Evolutionary conservation across 2,329 filamentous ascomycete species (phyloP), one percentile per base, ranked within the genome.

Genomic region (Periconia digitata): DNA sequence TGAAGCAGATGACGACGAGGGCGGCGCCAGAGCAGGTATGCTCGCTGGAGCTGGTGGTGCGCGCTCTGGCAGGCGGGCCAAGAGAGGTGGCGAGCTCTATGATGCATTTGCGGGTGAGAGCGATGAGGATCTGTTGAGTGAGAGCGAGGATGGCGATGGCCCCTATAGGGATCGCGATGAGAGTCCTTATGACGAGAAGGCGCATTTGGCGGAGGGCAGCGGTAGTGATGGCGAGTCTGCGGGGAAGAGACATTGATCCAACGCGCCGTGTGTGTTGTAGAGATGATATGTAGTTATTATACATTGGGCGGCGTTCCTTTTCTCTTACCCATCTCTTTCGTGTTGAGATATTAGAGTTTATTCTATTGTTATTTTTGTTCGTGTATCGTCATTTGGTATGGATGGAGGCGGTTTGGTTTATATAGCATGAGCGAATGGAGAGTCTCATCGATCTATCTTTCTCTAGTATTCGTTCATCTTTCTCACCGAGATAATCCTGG

Each of bases 101-200:
- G 94, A 99, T 76, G 94, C 94, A 4, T 99, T 99, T 78, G 94
- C 94, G 0, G 92, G 90, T 15, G 92, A 91, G 44, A 92, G 92
- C 49, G 92, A 94, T 48, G 87, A 90, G 46, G 85, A 87, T 50
- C 63, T 83, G 35, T 74, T 83, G 50, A 73, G 71, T 27, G 72
- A 74, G 32, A 67, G 66, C 42, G 74, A 74, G 16, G 71, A 67
- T n/a, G 67, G 71, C 23, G 69, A 72, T 45, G 73, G 60, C 8
- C 65, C 65, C 13, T 71, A 71, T 48, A 45, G 60, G 27, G 68
- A 71, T 47, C 51, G 56, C 8, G 61, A 69, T 23, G 62, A 56
- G 32, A 53, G 60, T 23, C 53, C 50, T 20, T 70, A 55, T 37
- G 61, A 68, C 38, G 69, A 72, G 44, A 72, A 72, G 57, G 57